Evolutionary conservation across 208 protist species (phyloP).

Genomic region (Angomonas ambiguus): DNA sequence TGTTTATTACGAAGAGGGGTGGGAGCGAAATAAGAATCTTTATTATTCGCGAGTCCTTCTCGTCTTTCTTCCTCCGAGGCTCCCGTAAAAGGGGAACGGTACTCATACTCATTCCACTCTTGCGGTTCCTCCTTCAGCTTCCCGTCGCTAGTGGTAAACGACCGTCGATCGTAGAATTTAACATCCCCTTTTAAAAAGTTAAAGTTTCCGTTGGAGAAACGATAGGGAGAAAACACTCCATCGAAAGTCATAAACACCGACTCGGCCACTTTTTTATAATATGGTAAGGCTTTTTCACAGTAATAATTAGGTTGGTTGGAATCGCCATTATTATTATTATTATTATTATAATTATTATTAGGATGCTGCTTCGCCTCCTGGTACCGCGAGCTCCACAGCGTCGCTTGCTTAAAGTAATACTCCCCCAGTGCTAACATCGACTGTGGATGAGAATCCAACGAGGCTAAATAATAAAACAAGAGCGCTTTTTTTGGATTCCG

Average conservation of each 20-base stretch:
- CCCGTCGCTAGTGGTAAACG: neutral
- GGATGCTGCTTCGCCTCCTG: too few species aligned
- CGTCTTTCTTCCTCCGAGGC: neutral
- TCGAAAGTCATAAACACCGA: constrained; percentile 68
- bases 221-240: constrained; percentile 15
- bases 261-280: constrained; percentile 70
- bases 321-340: neutral
- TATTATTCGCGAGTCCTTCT: neutral
- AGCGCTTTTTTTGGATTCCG: constrained; percentile 53
- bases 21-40: neutral
- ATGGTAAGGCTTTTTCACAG: constrained; percentile 52
- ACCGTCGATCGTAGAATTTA: neutral
- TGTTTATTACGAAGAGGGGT: neutral
- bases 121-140: neutral
- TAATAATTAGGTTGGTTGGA: too few species aligned
- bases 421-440: constrained; percentile 79
- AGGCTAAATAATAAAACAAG: constrained; percentile 78
- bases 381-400: too few species aligned
- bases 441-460: constrained; percentile 59
- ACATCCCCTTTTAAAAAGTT: neutral
- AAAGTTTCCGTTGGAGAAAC: neutral
- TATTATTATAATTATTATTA: constrained; percentile 10
- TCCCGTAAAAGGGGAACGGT: neutral
- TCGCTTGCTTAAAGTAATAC: constrained; percentile 56
- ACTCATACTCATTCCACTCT: neutral